A percentile compares a stretch with the other conserved stretches of the same genome.
Evolutionary conservation across 441 rosid genomes (phyloP).

Genomic region (Gossypium schwendimanii): DNA sequence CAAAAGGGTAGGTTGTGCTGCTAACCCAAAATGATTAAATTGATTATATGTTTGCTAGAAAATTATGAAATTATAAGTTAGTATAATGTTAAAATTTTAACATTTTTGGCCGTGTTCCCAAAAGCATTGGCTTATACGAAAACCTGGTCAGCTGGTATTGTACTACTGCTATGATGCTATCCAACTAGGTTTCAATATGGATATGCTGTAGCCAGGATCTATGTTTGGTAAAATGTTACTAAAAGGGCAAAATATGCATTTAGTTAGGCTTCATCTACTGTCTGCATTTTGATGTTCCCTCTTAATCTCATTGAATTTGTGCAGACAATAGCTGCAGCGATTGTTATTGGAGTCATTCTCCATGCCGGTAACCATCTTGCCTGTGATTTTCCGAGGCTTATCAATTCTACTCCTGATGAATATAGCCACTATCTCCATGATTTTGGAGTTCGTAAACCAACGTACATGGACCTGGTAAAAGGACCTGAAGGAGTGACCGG

Average conservation of each 20-base stretch:
- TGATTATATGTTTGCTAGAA: no score
- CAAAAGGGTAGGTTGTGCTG: no score
- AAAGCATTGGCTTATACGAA: no score
- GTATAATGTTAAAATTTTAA: no score
- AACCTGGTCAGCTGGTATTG: not conserved
- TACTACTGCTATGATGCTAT: not conserved
- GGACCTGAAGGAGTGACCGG: constrained; percentile 57
- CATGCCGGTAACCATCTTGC: constrained; percentile 53
- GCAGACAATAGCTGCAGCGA: constrained; percentile 64
- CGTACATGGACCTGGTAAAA: constrained; percentile 47
- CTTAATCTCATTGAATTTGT: not conserved
- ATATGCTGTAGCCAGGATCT: not conserved
- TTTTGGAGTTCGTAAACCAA: constrained; percentile 41
- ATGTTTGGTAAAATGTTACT: not conserved
- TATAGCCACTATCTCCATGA: constrained; percentile 25
- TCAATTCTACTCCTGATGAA: constrained; percentile 9
- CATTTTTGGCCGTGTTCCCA: no score
- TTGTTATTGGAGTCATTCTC: constrained; percentile 41
- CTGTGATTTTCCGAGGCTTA: constrained; percentile 58
- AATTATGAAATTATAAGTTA: no score
- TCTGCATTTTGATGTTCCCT: not conserved
- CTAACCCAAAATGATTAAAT: no score
- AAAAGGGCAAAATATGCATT: not conserved
- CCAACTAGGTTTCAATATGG: not conserved
- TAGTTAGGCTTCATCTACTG: not conserved